Percentiles rank a stretch among this genome's conserved stretches.
phyloP scores from a whole-genome alignment of 106 monocot species.

The Phalaenopsis aphrodite region DNA sequence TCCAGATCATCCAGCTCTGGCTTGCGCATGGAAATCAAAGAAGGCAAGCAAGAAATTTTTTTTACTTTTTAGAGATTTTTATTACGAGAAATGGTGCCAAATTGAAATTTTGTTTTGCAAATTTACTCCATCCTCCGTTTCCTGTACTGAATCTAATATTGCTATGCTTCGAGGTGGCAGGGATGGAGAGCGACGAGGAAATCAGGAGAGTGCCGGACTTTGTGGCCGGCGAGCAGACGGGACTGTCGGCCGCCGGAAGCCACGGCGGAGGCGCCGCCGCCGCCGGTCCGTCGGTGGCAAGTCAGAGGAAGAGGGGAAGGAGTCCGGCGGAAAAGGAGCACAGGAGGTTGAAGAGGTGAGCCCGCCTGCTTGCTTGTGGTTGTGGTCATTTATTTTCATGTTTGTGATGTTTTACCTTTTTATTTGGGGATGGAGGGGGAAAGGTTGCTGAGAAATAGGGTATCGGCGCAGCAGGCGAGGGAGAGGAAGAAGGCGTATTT shows the following conservation, averaged over 20 bases:
- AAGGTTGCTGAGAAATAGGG: constrained; percentile 83
- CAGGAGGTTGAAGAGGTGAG: constrained; percentile 83
- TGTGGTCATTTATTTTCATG: background rate
- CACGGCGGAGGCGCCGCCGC: too few species aligned
- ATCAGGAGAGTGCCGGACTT: constrained; percentile 72
- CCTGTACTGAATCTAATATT: background rate
- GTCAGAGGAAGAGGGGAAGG: constrained; percentile 59
- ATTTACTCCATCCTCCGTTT: background rate
- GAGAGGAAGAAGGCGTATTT: constrained; percentile 90
- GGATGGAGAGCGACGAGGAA: constrained; percentile 77
- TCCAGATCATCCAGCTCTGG: constrained; percentile 6
- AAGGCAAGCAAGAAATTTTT: background rate
- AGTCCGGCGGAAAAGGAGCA: constrained; percentile 82
- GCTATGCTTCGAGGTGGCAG: constrained; percentile 10
- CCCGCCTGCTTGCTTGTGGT: background rate
- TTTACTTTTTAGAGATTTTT: background rate
- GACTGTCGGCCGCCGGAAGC: constrained; percentile 1
- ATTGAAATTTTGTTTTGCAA: background rate
- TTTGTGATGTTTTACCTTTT: background rate
- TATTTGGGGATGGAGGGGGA: background rate
- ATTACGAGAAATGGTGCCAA: background rate
- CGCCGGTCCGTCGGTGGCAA: constrained; percentile 18
- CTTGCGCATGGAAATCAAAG: background rate
- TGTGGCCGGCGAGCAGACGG: constrained; percentile 11
- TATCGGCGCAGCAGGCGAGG: constrained; percentile 83